Conservation (phyloP, 1,139 yeast species). For the Diutina sp. region DNA sequence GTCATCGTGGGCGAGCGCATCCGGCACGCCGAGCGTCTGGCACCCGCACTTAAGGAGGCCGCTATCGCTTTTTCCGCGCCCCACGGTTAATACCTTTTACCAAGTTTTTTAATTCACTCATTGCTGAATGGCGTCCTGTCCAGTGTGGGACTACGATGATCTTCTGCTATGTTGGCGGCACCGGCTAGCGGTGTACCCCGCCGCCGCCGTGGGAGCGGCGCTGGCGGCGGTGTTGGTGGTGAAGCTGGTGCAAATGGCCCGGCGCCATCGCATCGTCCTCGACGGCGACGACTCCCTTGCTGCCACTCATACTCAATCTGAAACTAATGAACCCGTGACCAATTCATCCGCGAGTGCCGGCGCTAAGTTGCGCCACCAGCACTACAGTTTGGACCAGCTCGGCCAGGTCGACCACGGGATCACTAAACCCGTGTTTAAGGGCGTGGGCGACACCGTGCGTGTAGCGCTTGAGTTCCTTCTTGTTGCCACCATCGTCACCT, state of each 20-base stretch:
- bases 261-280: slow-evolving; percentile 5
- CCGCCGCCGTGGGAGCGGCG: background rate
- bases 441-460: slow-evolving; percentile 34
- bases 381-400: background rate
- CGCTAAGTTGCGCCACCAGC: background rate
- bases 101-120: background rate
- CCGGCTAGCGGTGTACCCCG: background rate
- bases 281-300: background rate
- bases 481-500: slow-evolving; percentile 29
- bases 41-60: background rate
- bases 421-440: slow-evolving; percentile 27
- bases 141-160: slow-evolving; percentile 32
- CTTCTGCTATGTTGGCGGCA: slow-evolving; percentile 34
- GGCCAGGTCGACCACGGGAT: slow-evolving; percentile 24
- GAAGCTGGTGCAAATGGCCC: background rate
- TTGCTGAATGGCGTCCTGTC: slow-evolving; percentile 8
- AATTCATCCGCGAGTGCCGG: background rate
- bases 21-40: background rate
- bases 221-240: background rate
- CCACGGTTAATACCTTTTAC: background rate
- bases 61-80: background rate
- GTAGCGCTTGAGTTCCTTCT: slow-evolving; percentile 37
- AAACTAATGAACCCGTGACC: background rate
- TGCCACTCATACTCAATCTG: background rate
- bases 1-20: background rate